Percentiles rank a stretch among this genome's conserved stretches.
These are phyloP conservation scores for Stemphylium vesicarium DNA, from an alignment of 2,329 filamentous ascomycete genomes.

Conservation along the genomic window DNA sequence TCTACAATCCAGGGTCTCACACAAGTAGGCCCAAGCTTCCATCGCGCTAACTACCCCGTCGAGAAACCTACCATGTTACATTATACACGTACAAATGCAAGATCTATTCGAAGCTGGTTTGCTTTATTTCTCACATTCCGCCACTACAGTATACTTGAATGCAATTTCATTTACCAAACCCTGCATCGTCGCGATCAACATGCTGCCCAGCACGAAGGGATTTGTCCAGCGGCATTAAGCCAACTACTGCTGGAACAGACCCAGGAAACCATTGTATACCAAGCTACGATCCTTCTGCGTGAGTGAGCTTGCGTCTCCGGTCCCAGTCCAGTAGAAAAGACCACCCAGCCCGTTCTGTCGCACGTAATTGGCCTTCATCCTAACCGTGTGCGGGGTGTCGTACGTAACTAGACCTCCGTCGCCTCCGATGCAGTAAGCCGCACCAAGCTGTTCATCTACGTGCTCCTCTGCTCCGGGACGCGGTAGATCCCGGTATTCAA, in stretches of 20 bases:
- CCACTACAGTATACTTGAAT: no score
- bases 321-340: conserved; percentile 83
- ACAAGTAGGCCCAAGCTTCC: conserved; percentile 18
- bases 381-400: conserved; percentile 78
- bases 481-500: conserved; percentile 77
- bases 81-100: conserved; percentile 5
- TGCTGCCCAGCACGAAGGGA: neutral
- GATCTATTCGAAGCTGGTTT: no score
- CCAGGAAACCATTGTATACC: conserved; percentile 65
- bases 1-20: conserved; percentile 14
- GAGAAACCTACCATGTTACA: conserved; percentile 1
- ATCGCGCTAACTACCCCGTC: conserved; percentile 9
- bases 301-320: conserved; percentile 64
- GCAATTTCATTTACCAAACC: neutral
- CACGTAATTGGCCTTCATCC: conserved; percentile 75
- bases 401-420: conserved; percentile 82
- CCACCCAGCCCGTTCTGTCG: conserved; percentile 74
- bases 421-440: conserved; percentile 73
- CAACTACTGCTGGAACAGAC: conserved; percentile 50
- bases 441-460: conserved; percentile 70
- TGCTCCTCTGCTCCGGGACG: conserved; percentile 66
- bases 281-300: conserved; percentile 60
- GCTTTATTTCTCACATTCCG: no score
- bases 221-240: neutral
- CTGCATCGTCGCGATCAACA: neutral